Conservation (phyloP, 1,139 yeast genomes). For the Blastobotrys elegans region DNA sequence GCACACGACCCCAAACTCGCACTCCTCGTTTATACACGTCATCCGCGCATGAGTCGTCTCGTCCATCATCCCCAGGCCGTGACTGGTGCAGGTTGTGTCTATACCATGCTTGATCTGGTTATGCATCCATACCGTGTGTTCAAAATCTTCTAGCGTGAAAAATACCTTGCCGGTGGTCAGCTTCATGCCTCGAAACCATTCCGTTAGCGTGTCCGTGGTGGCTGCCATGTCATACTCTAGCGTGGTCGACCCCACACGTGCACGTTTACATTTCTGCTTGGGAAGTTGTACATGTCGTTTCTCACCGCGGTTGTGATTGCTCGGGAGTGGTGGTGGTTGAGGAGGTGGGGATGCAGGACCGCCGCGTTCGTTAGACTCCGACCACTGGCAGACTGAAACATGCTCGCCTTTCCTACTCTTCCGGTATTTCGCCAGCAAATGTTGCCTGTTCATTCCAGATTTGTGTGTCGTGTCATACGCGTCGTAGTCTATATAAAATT, state of each 20-base stretch:
- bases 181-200: no score
- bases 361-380: background rate
- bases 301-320: background rate
- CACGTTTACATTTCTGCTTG: no score
- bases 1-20: no score
- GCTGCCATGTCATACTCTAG: no score
- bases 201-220: no score
- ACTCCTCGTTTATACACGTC: no score
- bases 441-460: background rate
- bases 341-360: background rate
- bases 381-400: background rate
- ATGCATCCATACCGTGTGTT: conserved; percentile 7
- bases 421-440: background rate
- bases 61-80: no score
- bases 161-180: background rate
- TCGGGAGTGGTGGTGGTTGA: background rate
- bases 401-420: background rate
- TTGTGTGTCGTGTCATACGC: no score
- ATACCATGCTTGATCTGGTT: background rate
- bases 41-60: no score
- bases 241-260: no score
- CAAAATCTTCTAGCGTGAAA: conserved; percentile 6
- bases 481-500: no score
- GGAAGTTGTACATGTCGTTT: background rate
- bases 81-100: no score